phyloP scores from a whole-genome alignment of 306 rosid genomes.

The Sindora glabra region DNA sequence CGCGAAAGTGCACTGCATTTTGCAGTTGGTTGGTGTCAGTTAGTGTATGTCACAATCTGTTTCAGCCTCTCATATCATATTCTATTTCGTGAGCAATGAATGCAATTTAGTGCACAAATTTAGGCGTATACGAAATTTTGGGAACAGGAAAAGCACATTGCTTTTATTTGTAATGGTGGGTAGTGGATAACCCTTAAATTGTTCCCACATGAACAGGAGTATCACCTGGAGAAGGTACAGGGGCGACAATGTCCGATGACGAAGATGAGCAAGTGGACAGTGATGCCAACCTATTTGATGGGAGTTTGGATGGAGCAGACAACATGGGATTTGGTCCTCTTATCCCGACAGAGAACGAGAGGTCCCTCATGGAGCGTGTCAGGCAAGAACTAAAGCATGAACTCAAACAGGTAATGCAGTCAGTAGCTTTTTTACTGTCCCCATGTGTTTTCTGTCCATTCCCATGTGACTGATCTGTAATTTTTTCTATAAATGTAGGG shows the following conservation, averaged over 20 bases:
- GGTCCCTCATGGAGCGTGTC: constrained; percentile 97
- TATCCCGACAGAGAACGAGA: constrained; percentile 89
- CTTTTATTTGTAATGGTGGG: too few relatives aligned
- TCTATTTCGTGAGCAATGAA: too few relatives aligned
- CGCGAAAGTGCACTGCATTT: too few relatives aligned
- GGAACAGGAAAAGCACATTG: too few relatives aligned
- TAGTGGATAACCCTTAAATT: background rate
- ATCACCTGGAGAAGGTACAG: constrained; percentile 95
- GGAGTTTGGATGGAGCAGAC: constrained; percentile 67
- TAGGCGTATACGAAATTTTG: too few relatives aligned
- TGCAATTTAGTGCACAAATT: too few relatives aligned
- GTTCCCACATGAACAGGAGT: constrained; percentile 49
- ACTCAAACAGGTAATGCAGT: constrained; percentile 72
- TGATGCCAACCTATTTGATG: constrained; percentile 79
- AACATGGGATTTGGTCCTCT: constrained; percentile 98
- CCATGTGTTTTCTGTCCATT: background rate
- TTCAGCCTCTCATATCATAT: too few relatives aligned
- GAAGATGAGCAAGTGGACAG: constrained; percentile 89
- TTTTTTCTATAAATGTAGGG: constrained; percentile 41
- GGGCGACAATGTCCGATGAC: constrained; percentile 98
- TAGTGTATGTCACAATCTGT: too few relatives aligned
- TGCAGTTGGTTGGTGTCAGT: too few relatives aligned
- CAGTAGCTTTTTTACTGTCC: background rate
- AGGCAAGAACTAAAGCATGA: constrained; percentile 96
- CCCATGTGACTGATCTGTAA: background rate